These are phyloP conservation scores for Reutealis trisperma DNA, from an alignment of 345 rosid species.

Conservation along the genomic window DNA sequence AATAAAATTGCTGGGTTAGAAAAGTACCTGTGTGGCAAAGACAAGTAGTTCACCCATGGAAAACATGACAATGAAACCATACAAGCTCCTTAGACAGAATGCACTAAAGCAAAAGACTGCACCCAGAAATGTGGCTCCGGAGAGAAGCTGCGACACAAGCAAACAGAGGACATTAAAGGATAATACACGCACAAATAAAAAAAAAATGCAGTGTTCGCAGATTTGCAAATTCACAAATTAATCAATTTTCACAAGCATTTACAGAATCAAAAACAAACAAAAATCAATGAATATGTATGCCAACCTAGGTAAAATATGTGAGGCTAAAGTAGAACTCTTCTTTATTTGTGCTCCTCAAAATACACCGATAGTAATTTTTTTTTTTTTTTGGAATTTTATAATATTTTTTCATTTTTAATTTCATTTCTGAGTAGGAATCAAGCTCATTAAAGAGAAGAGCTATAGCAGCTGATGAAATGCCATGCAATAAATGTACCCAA, in stretches of 20 bases:
- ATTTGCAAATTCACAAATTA: background rate
- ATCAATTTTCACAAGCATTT: background rate
- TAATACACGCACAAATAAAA: constrained; percentile 4
- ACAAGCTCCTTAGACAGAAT: constrained; percentile 85
- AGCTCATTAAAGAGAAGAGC: no score
- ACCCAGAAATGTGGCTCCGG: constrained; percentile 64
- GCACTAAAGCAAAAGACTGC: constrained; percentile 80
- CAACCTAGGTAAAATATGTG: no score
- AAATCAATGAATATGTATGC: no score
- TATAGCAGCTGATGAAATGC: no score
- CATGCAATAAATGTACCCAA: no score
- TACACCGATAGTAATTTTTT: no score
- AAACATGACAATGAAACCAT: constrained; percentile 73
- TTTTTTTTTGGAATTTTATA: no score
- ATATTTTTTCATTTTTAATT: no score
- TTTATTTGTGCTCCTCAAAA: no score
- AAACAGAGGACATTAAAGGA: background rate
- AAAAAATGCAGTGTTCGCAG: background rate
- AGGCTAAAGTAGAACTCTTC: no score
- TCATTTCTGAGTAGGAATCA: no score
- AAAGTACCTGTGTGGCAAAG: constrained; percentile 85
- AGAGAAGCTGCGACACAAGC: constrained; percentile 65
- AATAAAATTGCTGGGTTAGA: background rate
- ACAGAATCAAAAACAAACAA: no score
- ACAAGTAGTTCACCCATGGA: constrained; percentile 82